A percentile compares a stretch with the other conserved stretches of the same genome.
Conservation (phyloP, 306 rosid species). For the Cyamopsis tetragonoloba region DNA sequence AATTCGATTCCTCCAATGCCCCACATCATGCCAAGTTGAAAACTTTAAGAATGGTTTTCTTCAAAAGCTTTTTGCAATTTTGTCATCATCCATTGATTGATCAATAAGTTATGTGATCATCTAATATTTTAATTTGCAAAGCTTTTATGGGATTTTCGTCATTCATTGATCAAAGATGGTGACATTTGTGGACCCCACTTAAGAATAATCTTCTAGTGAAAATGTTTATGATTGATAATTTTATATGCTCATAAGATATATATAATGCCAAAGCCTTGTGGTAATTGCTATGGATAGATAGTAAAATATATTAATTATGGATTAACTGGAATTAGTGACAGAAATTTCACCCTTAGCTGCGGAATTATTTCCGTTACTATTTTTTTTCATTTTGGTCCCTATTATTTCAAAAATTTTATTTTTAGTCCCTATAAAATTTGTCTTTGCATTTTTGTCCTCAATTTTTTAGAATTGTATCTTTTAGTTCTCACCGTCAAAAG, state of each 20-base stretch:
- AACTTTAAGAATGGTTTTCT: constrained; percentile 10
- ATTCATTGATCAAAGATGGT: constrained; percentile 15
- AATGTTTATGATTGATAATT: neutral
- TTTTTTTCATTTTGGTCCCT: too few species aligned
- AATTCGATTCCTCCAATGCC: constrained; percentile 39
- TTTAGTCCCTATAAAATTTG: too few species aligned
- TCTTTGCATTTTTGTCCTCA: too few species aligned
- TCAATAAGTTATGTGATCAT: constrained; percentile 14
- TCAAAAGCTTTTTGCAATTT: constrained; percentile 20
- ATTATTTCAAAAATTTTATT: too few species aligned
- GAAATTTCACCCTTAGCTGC: too few species aligned
- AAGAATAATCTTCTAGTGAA: constrained; percentile 6
- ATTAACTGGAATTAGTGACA: too few species aligned
- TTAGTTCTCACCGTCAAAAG: too few species aligned
- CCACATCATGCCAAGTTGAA: constrained; percentile 25
- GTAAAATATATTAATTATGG: too few species aligned
- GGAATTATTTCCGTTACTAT: too few species aligned
- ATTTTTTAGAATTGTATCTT: too few species aligned
- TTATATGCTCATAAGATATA: neutral
- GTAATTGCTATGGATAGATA: too few species aligned
- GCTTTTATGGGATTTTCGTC: constrained; percentile 26
- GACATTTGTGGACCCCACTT: constrained; percentile 37
- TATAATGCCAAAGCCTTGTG: neutral
- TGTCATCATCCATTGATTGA: constrained; percentile 33
- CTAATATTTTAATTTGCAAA: constrained; percentile 2